Evolutionary conservation across 1,139 yeast species (phyloP), one percentile per base, ranked within the genome.

Genomic region (Blastobotrys apis): DNA sequence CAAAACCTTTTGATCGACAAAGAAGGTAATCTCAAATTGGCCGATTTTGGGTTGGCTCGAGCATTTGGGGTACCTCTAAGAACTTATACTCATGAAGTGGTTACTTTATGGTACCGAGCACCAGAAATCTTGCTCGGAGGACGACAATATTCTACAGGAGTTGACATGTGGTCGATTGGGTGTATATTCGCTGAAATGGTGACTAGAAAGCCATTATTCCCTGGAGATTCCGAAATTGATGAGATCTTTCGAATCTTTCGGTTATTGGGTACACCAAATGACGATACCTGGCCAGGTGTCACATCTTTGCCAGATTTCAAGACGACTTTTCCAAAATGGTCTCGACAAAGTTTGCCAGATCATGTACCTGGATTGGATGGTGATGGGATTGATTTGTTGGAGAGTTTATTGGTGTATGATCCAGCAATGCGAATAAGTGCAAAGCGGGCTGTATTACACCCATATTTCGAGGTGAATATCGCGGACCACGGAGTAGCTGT

Each of bases 151-250:
- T 86, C 96, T 41, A 92, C 97, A 0, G 97, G 97, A 22, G 97
- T 92, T 41, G 99, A 92, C 64, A 88, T 94, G 83, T 92, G 99
- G 99, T 86, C 96, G 15, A 86, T 88, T 48, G 99, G 99, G 19
- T 90, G 97, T 66, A 92, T 92, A 47, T 92, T 94, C 68, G 98
- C 97, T 4, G 99, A 92, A 65, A 90, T 92, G 97, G 92, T 94
- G 56, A 87, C 90, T 61, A 75, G 98, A 52, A 87, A 87, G 65
- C 97, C 99, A 8, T 68, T 92, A 42, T 92, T 92, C 69, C 95
- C 97, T 1, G 99, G 98, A 25, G 98, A 92, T 66, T 86, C 96
- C 13, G 98, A 92, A 65, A 92, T 92, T 63, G 98, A 92, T 65
- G 97, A 92, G 69, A 92, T 92, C 55, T 90, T 92, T 72, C 81